phyloP scores from a whole-genome alignment of 331 rosid species.

The Spiraea crenata region DNA sequence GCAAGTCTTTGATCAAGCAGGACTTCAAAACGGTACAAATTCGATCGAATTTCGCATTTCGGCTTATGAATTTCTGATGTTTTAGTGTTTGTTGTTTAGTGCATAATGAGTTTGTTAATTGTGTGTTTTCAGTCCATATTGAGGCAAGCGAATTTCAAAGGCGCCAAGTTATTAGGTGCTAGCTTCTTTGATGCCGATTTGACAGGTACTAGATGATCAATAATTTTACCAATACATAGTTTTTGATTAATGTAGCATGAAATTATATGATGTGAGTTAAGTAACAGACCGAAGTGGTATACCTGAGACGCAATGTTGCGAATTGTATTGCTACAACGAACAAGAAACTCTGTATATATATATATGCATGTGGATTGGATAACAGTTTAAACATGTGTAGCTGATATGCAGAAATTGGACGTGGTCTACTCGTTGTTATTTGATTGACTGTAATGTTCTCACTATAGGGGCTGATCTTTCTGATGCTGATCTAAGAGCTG shows the following conservation, averaged over 20 bases:
- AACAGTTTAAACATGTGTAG: not conserved
- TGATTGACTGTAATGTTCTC: not conserved
- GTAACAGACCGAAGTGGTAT: not conserved
- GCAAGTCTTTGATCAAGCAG: slow-evolving; percentile 81
- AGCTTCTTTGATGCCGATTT: slow-evolving; percentile 93
- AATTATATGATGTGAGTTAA: not conserved
- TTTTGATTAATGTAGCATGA: not conserved
- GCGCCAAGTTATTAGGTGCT: slow-evolving; percentile 84
- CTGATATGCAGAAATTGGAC: not conserved
- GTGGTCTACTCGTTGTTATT: not conserved
- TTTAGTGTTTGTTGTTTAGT: not conserved
- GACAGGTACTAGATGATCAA: slow-evolving; percentile 44
- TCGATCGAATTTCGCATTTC: not conserved
- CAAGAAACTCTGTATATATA: not conserved
- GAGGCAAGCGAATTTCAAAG: slow-evolving; percentile 75
- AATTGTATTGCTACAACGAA: not conserved
- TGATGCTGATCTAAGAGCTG: slow-evolving; percentile 79
- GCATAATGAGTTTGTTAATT: not conserved
- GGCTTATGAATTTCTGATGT: not conserved
- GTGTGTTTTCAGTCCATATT: slow-evolving; percentile 62
- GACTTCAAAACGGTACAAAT: slow-evolving; percentile 83
- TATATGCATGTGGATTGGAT: not conserved
- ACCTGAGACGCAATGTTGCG: not conserved
- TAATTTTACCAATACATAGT: not conserved
- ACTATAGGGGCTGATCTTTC: slow-evolving; percentile 85